Evolutionary conservation across 306 rosid species (phyloP).

Genomic region (Trichosanthes cucumerina): DNA sequence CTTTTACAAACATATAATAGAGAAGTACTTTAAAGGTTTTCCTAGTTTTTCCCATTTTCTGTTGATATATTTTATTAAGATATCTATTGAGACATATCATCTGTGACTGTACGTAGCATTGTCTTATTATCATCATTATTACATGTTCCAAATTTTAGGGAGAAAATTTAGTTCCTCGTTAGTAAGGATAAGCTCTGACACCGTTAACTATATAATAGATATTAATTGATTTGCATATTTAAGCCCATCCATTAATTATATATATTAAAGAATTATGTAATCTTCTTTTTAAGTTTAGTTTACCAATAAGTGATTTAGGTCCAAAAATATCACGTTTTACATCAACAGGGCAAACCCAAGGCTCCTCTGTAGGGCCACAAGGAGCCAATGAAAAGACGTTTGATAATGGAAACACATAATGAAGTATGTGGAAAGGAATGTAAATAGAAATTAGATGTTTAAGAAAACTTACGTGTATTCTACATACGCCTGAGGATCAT

Average conservation of each 20-base stretch:
- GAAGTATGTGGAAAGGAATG: neutral
- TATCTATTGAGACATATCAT: neutral
- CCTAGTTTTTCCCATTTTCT: neutral
- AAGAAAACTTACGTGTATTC: constrained; percentile 2
- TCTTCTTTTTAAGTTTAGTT: neutral
- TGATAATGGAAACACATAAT: neutral
- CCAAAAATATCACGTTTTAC: neutral
- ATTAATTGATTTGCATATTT: neutral
- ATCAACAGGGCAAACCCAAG: neutral
- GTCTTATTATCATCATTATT: neutral
- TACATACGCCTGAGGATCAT: constrained; percentile 44
- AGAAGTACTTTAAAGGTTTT: neutral
- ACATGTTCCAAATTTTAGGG: neutral
- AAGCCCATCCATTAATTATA: neutral
- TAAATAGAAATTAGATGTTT: neutral
- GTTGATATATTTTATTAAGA: neutral
- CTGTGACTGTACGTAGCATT: neutral
- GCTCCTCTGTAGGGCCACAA: neutral
- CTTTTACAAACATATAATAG: neutral
- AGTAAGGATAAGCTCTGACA: neutral
- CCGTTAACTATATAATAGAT: neutral
- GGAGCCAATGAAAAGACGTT: neutral
- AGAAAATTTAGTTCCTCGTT: neutral
- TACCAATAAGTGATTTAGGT: neutral
- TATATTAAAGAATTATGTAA: neutral